These are phyloP conservation scores for Daldinia vernicosa DNA, from an alignment of 495 filamentous ascomycete species.

Conservation along the genomic window DNA sequence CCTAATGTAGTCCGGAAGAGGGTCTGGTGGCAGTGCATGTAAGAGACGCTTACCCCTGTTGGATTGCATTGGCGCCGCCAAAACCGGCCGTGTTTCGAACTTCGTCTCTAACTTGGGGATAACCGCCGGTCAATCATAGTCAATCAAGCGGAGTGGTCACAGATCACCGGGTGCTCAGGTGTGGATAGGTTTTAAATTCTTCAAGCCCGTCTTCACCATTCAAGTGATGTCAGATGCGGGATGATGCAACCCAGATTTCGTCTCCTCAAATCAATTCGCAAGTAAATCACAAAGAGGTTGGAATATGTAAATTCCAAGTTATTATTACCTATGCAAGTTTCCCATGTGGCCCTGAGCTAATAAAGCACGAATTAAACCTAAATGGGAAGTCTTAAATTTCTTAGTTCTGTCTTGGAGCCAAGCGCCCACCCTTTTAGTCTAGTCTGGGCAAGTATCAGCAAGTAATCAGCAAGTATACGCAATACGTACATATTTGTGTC, in stretches of 20 bases:
- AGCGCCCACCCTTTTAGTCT: constrained; percentile 3
- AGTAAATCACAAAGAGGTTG: neutral
- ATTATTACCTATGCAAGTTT: constrained; percentile 3
- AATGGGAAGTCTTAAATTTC: neutral
- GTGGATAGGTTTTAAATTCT: neutral
- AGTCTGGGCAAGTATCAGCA: constrained; percentile 3
- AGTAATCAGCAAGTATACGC: neutral
- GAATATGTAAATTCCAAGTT: constrained; percentile 6
- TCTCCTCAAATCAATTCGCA: neutral
- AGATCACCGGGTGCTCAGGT: neutral
- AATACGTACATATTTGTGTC: neutral
- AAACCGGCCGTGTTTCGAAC: constrained; percentile 8
- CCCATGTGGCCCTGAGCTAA: neutral
- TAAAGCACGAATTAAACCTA: neutral
- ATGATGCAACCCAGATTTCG: neutral
- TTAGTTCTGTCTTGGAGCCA: neutral
- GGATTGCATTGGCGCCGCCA: constrained; percentile 1
- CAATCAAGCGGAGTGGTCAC: neutral
- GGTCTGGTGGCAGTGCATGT: constrained; percentile 8
- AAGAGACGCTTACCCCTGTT: constrained; percentile 3
- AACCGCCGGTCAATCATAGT: neutral
- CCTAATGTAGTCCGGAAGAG: neutral
- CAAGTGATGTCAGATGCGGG: neutral
- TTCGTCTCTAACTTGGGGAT: constrained; percentile 7
- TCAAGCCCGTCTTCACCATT: neutral